Base-by-base conservation (phyloP, 2,329 filamentous ascomycete genomes). In the Arthrobotrys musiformis region DNA sequence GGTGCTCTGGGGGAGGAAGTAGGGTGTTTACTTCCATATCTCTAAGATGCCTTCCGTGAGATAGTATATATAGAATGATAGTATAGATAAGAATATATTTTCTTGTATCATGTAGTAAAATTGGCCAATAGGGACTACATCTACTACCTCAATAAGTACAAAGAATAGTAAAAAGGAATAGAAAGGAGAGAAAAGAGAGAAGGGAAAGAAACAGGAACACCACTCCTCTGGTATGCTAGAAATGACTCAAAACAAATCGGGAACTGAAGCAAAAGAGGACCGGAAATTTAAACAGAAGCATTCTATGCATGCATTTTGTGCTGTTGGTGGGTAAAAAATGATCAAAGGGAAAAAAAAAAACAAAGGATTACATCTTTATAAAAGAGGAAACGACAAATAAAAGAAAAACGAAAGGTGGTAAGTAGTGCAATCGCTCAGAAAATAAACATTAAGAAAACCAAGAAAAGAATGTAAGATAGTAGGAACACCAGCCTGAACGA, bases 1-100 rank as follows among this genome's bases (percentile, higher is more conserved):
- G 52, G 80, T 85, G 13, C 84, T 84, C 30, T 75, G 81, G 19
- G 84, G 84, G 0, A 81, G 73, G 67, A 84, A 81, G 78, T 60
- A 56, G 30, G 33, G 15, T 33, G 9, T 8, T 19, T 44, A 11
- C 15, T 9, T 56, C 19, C 13, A 35, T 13, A 35, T 9, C 15
- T 11, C 15, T 11, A 15, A 26, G 19, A 28, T 19, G 42, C 42
- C 5, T 46, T 5, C 30, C 9, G 30, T 5, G 4, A 33, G 30
- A 33, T 33, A 5, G n/a, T 33, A 33, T 33, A 33, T 33, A 33
- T 5, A 33, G 30, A n/a, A n/a, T n/a, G n/a, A n/a, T n/a, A n/a
- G n/a, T n/a, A n/a, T n/a, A 35, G 11, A 11, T 5, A 35, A 35
- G 30, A 35, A 35, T 35, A 28, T n/a, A 26, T n/a, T 7, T 28